Base-by-base conservation (phyloP, 2,329 filamentous ascomycete genomes). In the Xylariaceae sp. region DNA sequence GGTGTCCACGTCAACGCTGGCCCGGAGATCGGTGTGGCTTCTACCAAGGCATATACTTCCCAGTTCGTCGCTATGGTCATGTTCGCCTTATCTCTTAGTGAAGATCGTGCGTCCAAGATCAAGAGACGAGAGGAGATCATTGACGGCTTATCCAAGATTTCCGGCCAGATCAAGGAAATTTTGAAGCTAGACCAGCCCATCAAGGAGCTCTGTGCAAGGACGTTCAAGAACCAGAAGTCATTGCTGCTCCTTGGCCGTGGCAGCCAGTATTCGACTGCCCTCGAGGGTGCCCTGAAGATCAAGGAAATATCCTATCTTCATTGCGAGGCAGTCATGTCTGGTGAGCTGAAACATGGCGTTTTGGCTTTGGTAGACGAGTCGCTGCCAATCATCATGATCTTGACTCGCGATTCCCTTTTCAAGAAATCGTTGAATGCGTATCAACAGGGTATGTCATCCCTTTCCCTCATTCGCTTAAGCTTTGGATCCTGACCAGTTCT, bases 1-100 rank as follows among this genome's bases (percentile, higher is more conserved):
- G 92, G 92, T 88, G 92, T 98, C 40, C 92, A 98, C 74, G 89
- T 98, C 74, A 98, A 98, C 68, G 92, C 92, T 53, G 92, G 92
- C 41, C 92, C 92, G 38, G 92, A 98, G 67, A 97, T 98, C 50
- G 92, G 92, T 81, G 92, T 98, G 51, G 92, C 92, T 44, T 97
- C 90, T 32, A 98, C 92, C 66, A 98, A 98, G 76, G 92, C 92
- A 27, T 98, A 98, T 72, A 98, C 92, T 11, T 97, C 92, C 32
- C 92, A 98, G 65, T 98, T 97, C 66, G 88, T 98, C 60, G 94
- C 92, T 64, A 96, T 98, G 88, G 85, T 97, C 69, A 98, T 98
- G 92, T 97, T 98, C 59, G 92, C 92, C 5, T 74, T 98, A 49
- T 96, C 89, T 19, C 78, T 98, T 42, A 92, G 87, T 59, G 92